phyloP scores from a whole-genome alignment of 768 basidiomycete species.

The Coprinopsis strossmayeri region DNA sequence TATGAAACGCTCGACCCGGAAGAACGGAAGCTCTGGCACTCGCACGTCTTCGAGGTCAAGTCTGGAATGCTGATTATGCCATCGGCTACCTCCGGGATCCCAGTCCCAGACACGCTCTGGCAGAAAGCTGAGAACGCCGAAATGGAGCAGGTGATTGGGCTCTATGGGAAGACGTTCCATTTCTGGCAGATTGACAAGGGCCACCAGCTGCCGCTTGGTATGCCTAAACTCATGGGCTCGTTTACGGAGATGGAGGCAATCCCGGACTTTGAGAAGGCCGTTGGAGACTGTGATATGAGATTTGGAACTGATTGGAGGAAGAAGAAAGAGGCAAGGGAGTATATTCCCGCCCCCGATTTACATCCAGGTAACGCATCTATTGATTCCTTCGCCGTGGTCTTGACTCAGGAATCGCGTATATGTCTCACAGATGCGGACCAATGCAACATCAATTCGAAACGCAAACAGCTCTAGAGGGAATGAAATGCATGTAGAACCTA shows the following conservation, averaged over 20 bases:
- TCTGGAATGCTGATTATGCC: conserved; percentile 18
- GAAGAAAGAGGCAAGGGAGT: conserved; percentile 9
- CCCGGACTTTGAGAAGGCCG: conserved; percentile 8
- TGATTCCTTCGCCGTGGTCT: not conserved
- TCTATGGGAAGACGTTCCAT: conserved; percentile 15
- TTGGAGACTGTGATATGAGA: conserved; percentile 8
- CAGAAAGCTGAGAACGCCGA: conserved; percentile 13
- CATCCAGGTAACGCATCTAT: conserved; percentile 14
- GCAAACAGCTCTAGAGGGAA: not conserved
- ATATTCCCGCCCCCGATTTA: conserved; percentile 7
- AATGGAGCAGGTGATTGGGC: conserved; percentile 14
- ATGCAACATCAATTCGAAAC: not conserved
- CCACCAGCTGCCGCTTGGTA: conserved; percentile 9
- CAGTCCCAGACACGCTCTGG: conserved; percentile 12
- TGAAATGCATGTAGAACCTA: too few relatives aligned
- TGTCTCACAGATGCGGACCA: not conserved
- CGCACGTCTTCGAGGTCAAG: conserved; percentile 17
- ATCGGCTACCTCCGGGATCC: conserved; percentile 9
- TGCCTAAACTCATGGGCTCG: conserved; percentile 12
- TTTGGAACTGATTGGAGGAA: conserved; percentile 11
- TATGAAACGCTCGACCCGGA: conserved; percentile 13
- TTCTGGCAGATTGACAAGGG: conserved; percentile 15
- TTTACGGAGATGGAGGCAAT: conserved; percentile 10
- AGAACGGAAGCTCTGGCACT: conserved; percentile 16
- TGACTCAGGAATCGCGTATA: not conserved